Percentiles rank a stretch among this genome's conserved stretches.
These are phyloP conservation scores for Nemania sp. DNA, from an alignment of 2,329 filamentous ascomycete genomes.

Conservation along the genomic window DNA sequence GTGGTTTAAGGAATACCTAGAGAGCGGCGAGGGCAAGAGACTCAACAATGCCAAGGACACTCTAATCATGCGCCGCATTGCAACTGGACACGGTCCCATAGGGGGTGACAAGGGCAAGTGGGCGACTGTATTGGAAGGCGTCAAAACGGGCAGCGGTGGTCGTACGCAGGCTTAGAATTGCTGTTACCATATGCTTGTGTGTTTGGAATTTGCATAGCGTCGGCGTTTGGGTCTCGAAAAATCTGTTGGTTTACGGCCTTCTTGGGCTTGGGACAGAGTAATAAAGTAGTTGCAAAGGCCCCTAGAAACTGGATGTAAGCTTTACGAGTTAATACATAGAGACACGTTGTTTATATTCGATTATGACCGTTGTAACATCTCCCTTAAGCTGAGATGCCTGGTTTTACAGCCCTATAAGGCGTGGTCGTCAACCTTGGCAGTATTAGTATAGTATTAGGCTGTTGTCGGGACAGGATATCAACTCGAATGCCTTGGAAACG, in stretches of 20 bases:
- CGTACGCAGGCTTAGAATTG: conserved; percentile 41
- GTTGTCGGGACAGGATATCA: too few relatives aligned
- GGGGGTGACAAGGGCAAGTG: conserved; percentile 61
- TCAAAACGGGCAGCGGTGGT: conserved; percentile 59
- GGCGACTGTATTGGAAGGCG: conserved; percentile 64
- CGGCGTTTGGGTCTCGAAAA: conserved; percentile 45
- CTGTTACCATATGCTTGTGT: conserved; percentile 3
- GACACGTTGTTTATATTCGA: background rate
- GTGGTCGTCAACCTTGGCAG: too few relatives aligned
- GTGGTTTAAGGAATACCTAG: conserved; percentile 79
- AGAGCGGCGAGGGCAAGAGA: conserved; percentile 72
- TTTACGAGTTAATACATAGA: background rate
- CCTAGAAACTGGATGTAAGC: background rate
- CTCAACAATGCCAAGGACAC: conserved; percentile 77
- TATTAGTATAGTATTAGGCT: too few relatives aligned
- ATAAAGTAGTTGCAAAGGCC: background rate
- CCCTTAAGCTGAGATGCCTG: too few relatives aligned
- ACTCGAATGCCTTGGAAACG: too few relatives aligned
- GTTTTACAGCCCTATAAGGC: too few relatives aligned
- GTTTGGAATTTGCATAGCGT: conserved; percentile 48
- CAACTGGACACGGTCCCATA: conserved; percentile 68
- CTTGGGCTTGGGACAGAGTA: background rate
- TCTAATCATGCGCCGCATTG: conserved; percentile 78
- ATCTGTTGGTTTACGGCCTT: conserved; percentile 3
- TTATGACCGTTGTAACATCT: background rate